Base-by-base conservation (phyloP, 108 stramenopile species). In the Chaetoceros muelleri region DNA sequence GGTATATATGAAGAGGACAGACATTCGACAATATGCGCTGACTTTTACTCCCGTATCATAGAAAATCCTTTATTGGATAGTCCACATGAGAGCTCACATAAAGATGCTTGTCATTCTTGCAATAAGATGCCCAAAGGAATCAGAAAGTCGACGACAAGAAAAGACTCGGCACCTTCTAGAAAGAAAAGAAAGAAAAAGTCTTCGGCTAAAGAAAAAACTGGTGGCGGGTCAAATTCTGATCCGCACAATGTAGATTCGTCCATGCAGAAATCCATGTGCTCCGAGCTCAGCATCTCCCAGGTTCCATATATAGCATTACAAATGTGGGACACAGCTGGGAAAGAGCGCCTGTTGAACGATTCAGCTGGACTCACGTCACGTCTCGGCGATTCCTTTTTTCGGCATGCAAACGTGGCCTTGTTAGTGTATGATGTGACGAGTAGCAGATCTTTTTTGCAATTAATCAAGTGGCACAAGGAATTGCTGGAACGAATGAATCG, bases 301-400 rank as follows among this genome's bases (percentile, higher is more conserved):
- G 2, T 30, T 30, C 24, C 53, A 24, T 18, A 49, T 10, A 27
- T 19, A 22, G 1, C 30, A 24, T 51, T 84, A 17, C 83, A 85
- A 61, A 49, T 86, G 8, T 86, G 84, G 81, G 89, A 90, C 62
- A 90, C 89, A 16, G 81, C 79, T 1, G 89, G 89, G 18, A 53
- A 71, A 52, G 85, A 87, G 59, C 65, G 68, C 20, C 59, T 76
- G 2, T 56, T 56, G 57, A 29, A 69, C 19, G 55, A 49, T 5
- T 62, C 70, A 48, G 53, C 52, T 2, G 57, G 55, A 54, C 55
- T 63, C 46, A 62, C 64, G 13, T 50, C 78, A 10, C 46, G 69
- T 8, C 44, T 77, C 27, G 55, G 60, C 0, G 76, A 82, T 58
- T 63, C 65, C n/a, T 74, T 90, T 30, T 81, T 84, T 40, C 65